Evolutionary conservation across 75 land plant species (phyloP).

Genomic region (Ceratopteris richardii): DNA sequence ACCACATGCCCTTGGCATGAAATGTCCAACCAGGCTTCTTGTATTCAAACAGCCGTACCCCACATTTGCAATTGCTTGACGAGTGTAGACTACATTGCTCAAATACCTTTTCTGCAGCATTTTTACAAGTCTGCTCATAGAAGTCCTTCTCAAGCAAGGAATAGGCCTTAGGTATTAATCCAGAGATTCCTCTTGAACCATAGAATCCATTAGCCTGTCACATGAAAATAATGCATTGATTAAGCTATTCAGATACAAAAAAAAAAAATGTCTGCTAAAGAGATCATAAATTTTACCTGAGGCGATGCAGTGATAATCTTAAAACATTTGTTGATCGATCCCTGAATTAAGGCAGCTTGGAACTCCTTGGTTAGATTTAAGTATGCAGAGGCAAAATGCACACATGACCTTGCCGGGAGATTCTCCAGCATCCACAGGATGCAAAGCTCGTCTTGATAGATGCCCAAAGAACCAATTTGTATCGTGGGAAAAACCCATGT

Average conservation of each 20-base stretch:
- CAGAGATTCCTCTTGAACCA: slow-evolving; percentile 28
- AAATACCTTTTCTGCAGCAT: background rate
- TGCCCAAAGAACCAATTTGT: slow-evolving; percentile 30
- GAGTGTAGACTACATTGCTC: background rate
- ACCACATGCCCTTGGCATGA: slow-evolving; percentile 35
- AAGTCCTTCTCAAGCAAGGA: slow-evolving; percentile 24
- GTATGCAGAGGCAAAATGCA: slow-evolving; percentile 27
- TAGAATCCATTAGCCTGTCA: slow-evolving; percentile 37
- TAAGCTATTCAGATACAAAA: background rate
- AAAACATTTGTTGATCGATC: slow-evolving; percentile 13
- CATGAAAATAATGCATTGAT: background rate
- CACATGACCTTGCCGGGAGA: slow-evolving; percentile 11
- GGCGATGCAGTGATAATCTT: slow-evolving; percentile 25
- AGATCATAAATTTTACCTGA: slow-evolving; percentile 10
- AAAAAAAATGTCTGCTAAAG: background rate
- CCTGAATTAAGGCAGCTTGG: slow-evolving; percentile 20
- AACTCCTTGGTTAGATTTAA: slow-evolving; percentile 27
- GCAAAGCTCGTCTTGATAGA: slow-evolving; percentile 23
- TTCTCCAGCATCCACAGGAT: slow-evolving; percentile 17
- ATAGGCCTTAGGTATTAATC: slow-evolving; percentile 24
- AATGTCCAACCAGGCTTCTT: slow-evolving; percentile 26
- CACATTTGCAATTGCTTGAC: background rate
- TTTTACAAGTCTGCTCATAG: slow-evolving; percentile 9
- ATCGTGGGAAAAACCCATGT: slow-evolving; percentile 35
- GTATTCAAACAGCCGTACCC: slow-evolving; percentile 16